These are phyloP conservation scores for Halophytophthora batemanensis DNA, from an alignment of 352 stramenopile species.

Conservation along the genomic window DNA sequence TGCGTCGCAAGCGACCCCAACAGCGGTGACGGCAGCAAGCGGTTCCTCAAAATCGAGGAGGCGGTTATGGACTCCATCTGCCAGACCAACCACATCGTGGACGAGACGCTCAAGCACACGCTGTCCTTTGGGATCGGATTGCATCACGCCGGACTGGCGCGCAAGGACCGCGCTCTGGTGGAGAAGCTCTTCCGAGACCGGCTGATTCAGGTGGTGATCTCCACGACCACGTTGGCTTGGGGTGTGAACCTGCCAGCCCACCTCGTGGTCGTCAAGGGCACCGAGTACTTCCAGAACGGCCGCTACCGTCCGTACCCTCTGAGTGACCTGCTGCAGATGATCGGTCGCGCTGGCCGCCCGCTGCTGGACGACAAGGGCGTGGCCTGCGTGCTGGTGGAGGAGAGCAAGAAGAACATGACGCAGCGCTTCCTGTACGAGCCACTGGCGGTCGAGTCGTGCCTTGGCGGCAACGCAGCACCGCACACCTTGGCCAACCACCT, in stretches of 20 bases:
- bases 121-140: constrained; percentile 98
- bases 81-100: constrained; percentile 77
- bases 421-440: constrained; percentile 98
- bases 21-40: constrained; percentile 86
- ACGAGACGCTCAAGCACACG: constrained; percentile 93
- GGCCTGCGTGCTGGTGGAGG: constrained; percentile 96
- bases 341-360: constrained; percentile 95
- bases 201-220: constrained; percentile 96
- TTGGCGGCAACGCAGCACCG: constrained; percentile 77
- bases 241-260: constrained; percentile 97
- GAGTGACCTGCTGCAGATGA: constrained; percentile 99
- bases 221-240: constrained; percentile 92
- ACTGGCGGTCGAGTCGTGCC: constrained; percentile 96
- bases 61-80: constrained; percentile 87
- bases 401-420: constrained; percentile 98
- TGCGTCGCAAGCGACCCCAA: constrained; percentile 67
- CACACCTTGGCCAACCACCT: constrained; percentile 86
- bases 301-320: constrained; percentile 98
- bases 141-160: constrained; percentile 92
- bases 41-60: constrained; percentile 93
- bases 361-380: constrained; percentile 95
- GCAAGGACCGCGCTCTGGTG: constrained; percentile 93
- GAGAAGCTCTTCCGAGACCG: constrained; percentile 95
- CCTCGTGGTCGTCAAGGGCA: constrained; percentile 98
- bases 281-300: constrained; percentile 94